A percentile compares a stretch with the other conserved stretches of the same genome.
phyloP scores from a whole-genome alignment of 768 basidiomycete genomes.

The Rhodocollybia butyracea region DNA sequence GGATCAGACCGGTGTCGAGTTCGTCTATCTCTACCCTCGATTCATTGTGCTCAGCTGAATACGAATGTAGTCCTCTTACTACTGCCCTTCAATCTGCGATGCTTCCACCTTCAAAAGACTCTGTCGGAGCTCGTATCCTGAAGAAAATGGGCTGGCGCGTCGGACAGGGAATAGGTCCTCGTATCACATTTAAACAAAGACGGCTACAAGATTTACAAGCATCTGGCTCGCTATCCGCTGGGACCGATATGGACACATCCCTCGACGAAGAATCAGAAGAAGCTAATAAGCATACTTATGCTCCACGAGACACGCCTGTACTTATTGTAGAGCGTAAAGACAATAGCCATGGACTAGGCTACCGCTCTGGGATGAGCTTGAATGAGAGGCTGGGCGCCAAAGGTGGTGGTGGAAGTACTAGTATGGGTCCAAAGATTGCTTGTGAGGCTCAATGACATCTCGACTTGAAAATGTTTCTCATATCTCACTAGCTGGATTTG shows the following conservation, averaged over 20 bases:
- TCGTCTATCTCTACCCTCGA: slow-evolving; percentile 16
- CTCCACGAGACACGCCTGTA: slow-evolving; percentile 75
- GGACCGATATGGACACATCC: slow-evolving; percentile 26
- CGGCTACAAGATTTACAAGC: slow-evolving; percentile 64
- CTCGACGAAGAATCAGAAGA: slow-evolving; percentile 70
- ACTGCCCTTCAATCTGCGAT: slow-evolving; percentile 62
- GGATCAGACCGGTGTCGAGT: slow-evolving; percentile 34
- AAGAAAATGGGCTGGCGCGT: slow-evolving; percentile 95
- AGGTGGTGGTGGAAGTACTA: slow-evolving; percentile 10
- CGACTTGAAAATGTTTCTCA: background rate
- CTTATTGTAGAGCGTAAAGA: slow-evolving; percentile 66
- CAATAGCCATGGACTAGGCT: slow-evolving; percentile 80
- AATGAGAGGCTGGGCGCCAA: slow-evolving; percentile 52
- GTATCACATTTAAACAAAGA: slow-evolving; percentile 74
- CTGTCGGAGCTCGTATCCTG: slow-evolving; percentile 80
- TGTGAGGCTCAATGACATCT: slow-evolving; percentile 34
- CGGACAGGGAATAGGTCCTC: slow-evolving; percentile 92
- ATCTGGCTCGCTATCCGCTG: slow-evolving; percentile 23
- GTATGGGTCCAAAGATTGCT: slow-evolving; percentile 51
- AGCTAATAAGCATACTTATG: slow-evolving; percentile 82
- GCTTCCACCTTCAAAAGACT: slow-evolving; percentile 72
- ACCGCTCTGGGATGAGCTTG: slow-evolving; percentile 60
- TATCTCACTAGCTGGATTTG: slow-evolving; percentile 66
- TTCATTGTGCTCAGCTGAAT: background rate
- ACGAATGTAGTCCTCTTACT: slow-evolving; percentile 51